phyloP scores from a whole-genome alignment of 2,329 filamentous ascomycete species.

The Aspergillus spinulosporus region DNA sequence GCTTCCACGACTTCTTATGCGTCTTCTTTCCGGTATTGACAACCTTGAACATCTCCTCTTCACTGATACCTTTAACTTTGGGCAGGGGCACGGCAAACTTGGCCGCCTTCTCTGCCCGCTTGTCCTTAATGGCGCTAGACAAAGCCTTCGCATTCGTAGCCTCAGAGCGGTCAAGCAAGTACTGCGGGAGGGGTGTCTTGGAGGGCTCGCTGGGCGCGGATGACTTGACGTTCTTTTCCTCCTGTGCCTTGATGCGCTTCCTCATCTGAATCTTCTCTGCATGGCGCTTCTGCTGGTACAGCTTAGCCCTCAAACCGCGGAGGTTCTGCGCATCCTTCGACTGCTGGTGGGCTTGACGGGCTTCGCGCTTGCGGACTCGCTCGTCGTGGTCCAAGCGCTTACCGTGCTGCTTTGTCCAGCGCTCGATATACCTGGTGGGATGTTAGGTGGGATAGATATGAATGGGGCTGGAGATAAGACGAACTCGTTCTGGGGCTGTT shows the following conservation, averaged over 20 bases:
- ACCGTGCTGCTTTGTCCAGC: slow-evolving; percentile 68
- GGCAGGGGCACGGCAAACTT: slow-evolving; percentile 90
- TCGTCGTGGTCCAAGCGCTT: slow-evolving; percentile 79
- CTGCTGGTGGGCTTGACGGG: slow-evolving; percentile 84
- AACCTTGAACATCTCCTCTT: slow-evolving; percentile 98
- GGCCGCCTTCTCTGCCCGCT: slow-evolving; percentile 88
- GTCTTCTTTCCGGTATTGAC: slow-evolving; percentile 96
- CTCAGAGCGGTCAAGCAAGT: slow-evolving; percentile 82
- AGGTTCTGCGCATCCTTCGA: slow-evolving; percentile 92
- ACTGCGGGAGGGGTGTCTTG: slow-evolving; percentile 78
- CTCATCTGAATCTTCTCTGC: slow-evolving; percentile 99
- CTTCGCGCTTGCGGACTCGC: slow-evolving; percentile 78
- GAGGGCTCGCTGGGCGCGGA: slow-evolving; percentile 73
- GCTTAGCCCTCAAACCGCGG: slow-evolving; percentile 85
- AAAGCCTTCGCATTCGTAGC: slow-evolving; percentile 71
- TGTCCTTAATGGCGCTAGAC: slow-evolving; percentile 89
- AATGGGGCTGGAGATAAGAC: slow-evolving; percentile 24
- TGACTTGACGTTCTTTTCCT: slow-evolving; percentile 94
- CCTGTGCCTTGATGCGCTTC: slow-evolving; percentile 90
- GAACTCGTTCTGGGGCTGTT: slow-evolving; percentile 48
- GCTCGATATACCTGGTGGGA: slow-evolving; percentile 63
- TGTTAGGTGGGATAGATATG: slow-evolving; percentile 20
- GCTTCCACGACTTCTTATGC: slow-evolving; percentile 71
- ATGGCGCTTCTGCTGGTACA: slow-evolving; percentile 88
- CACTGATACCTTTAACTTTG: slow-evolving; percentile 88